Evolutionary conservation across 2,329 filamentous ascomycete species (phyloP), one percentile per base, ranked within the genome.

Genomic region (Drechslerella coelobrocha): DNA sequence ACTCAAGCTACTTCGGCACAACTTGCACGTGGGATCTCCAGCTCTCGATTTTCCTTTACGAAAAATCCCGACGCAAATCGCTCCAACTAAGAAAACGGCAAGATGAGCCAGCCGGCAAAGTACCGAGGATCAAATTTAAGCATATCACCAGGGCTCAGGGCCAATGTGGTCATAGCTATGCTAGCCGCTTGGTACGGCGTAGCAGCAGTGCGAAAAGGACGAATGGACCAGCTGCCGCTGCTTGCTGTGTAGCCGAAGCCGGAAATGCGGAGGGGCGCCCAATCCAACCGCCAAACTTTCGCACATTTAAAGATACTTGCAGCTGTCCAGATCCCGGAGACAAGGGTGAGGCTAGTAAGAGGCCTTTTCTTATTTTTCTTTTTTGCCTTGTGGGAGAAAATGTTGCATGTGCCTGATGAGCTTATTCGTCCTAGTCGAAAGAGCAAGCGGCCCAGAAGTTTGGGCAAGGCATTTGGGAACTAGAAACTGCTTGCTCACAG

Each of bases 171-270:
- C 41, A 51, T 61, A 57, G 65, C 57, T 53, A 69, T 69, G 34
- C 34, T 10, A 68, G 17, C 65, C 56, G 56, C 63, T 39, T 54
- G 62, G 48, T 39, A n/a, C 34, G 34, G 34, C 14, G 8, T 9
- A 55, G 39, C 56, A 52, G 31, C 21, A 56, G 41, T 52, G 54
- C 37, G 26, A n/a, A 48, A 57, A 69, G 66, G 66, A 71, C 66
- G 66, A 71, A 71, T 71, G 66, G 66, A 69, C 65, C 65, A 62
- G 65, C 60, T 62, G 65, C 65, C 63, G 56, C 48, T 61, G 54
- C 41, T 24, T 57, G 47, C 54, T 69, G 34, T 56, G 59, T 71
- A 71, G 66, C 66, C 66, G 66, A 71, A 71, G 66, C 66, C 66
- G 66, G 66, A 60, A 71, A 63, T 71, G 66, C 66, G 66, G 66